These are phyloP conservation scores for Sugiyamaella pinicola DNA, from an alignment of 1,139 yeast species.

Conservation along the genomic window DNA sequence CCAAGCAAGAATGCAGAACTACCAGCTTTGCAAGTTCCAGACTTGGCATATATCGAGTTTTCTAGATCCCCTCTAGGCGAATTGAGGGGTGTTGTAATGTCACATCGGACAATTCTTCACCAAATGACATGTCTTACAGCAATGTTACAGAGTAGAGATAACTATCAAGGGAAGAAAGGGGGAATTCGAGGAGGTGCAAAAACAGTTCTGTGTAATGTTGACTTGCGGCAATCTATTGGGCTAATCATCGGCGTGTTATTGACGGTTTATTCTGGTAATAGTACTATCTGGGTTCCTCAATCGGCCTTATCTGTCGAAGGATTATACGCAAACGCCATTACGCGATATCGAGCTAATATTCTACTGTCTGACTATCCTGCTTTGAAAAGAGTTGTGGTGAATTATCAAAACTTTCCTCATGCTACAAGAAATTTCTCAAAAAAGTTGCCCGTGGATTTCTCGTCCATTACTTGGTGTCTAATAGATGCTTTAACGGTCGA, in stretches of 20 bases:
- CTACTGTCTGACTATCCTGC: conserved; percentile 85
- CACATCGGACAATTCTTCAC: conserved; percentile 83
- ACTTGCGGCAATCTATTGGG: conserved; percentile 86
- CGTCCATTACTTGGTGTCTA: conserved; percentile 83
- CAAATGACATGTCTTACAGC: conserved; percentile 80
- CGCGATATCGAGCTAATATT: conserved; percentile 70
- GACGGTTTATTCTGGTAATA: conserved; percentile 82
- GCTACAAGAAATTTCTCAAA: conserved; percentile 78
- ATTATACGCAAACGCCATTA: conserved; percentile 77
- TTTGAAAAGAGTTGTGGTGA: conserved; percentile 88
- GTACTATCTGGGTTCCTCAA: conserved; percentile 79
- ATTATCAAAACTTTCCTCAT: conserved; percentile 89
- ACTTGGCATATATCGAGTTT: conserved; percentile 91
- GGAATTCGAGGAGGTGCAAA: conserved; percentile 24
- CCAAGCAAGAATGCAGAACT: conserved; percentile 58
- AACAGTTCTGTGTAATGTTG: conserved; percentile 68
- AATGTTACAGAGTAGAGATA: conserved; percentile 51
- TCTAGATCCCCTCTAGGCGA: conserved; percentile 91
- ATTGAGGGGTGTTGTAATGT: conserved; percentile 87
- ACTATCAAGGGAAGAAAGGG: conserved; percentile 46
- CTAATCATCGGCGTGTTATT: conserved; percentile 77
- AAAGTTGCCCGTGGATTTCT: conserved; percentile 74
- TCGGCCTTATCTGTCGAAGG: conserved; percentile 80
- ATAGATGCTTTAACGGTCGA: conserved; percentile 92
- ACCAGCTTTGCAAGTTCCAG: conserved; percentile 71